phyloP scores from a whole-genome alignment of 2,329 filamentous ascomycete species.

The Nemania bipapillata region DNA sequence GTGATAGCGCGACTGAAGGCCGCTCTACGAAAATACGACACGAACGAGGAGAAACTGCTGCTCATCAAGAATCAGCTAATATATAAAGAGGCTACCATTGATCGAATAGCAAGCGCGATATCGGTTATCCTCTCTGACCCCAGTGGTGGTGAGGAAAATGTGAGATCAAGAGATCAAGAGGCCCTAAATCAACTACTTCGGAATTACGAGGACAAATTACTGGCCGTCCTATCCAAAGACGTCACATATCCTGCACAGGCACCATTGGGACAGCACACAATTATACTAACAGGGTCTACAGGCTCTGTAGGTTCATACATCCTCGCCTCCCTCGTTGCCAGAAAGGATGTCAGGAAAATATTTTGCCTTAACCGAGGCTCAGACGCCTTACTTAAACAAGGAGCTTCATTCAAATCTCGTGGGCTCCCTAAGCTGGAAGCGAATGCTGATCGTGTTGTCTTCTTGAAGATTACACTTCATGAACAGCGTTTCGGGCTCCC shows the following conservation, averaged over 20 bases:
- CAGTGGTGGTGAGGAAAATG: background rate
- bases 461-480: constrained; percentile 34
- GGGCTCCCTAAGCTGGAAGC: background rate
- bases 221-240: background rate
- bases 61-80: background rate
- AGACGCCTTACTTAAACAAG: constrained; percentile 1
- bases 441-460: constrained; percentile 32
- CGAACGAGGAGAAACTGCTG: background rate
- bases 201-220: background rate
- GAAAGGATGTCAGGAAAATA: constrained; percentile 20
- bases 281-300: constrained; percentile 28
- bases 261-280: background rate
- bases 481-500: constrained; percentile 38
- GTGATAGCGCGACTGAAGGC: constrained; percentile 24
- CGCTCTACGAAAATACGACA: constrained; percentile 17
- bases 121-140: background rate
- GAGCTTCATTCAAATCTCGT: constrained; percentile 19
- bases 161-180: background rate
- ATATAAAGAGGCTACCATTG: background rate
- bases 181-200: background rate
- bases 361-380: constrained; percentile 29
- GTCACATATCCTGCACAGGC: background rate
- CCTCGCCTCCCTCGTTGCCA: constrained; percentile 18
- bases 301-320: constrained; percentile 34
- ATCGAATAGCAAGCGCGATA: background rate